Conservation (phyloP, 345 rosid species). For the Brassica carinata region DNA sequence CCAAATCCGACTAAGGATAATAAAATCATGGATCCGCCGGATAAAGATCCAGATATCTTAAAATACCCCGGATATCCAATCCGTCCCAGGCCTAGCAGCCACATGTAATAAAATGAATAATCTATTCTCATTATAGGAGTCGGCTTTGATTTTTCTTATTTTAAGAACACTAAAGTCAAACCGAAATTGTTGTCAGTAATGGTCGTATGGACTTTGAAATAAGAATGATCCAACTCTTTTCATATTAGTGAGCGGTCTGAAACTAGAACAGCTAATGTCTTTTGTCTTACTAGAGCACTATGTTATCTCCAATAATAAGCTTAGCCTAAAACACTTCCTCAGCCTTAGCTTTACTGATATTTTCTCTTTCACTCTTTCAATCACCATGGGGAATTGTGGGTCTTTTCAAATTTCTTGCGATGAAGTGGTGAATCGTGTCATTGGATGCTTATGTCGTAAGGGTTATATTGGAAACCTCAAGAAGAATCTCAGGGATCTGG, state of each 20-base stretch:
- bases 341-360: not conserved
- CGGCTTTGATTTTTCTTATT: not conserved
- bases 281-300: not conserved
- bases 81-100: no score
- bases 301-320: not conserved
- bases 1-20: no score
- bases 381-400: not conserved
- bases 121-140: not conserved
- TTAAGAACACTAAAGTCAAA: not conserved
- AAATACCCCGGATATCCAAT: no score
- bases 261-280: not conserved
- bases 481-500: not conserved
- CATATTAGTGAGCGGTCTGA: not conserved
- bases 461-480: not conserved
- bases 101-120: not conserved
- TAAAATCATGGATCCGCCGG: no score
- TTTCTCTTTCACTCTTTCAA: not conserved
- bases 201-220: not conserved
- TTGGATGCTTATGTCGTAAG: not conserved
- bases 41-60: no score
- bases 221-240: not conserved
- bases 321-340: not conserved
- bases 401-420: not conserved
- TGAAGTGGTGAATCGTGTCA: not conserved
- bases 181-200: not conserved